Base-by-base conservation (phyloP, 495 filamentous ascomycete species). In the Penicillium angulare region DNA sequence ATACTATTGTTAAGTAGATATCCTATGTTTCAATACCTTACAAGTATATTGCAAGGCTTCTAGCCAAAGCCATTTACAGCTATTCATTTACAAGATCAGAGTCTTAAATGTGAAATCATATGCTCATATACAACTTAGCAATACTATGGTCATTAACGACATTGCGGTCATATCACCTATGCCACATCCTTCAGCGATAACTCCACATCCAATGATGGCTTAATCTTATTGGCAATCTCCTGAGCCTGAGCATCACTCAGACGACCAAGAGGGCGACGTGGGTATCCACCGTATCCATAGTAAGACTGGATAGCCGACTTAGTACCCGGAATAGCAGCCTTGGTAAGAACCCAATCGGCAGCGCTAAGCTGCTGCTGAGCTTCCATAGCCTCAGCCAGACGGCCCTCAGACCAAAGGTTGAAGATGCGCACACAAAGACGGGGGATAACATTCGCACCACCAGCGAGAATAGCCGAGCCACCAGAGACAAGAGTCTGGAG, bases 291-390 rank as follows among this genome's bases (percentile, higher is more conserved):
- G 63, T 95, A 95, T 31, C 90, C 89, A 64, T 83, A 92, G 64
- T 89, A 91, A 39, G 72, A 80, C 73, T 92, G 85, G 52, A 95
- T 87, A 17, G 88, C 89, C 56, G 79, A 77, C 77, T 95, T 95
- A 27, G 90, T 93, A 7, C 90, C 89, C 3, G 90, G 86, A 56
- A 95, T 90, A 33, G 88, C 87, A 5, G 87, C 75, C 76, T 92
- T 93, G 43, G 89, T 92, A 26, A 95, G 74, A 31, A 89, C 83
- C 90, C 90, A 95, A 58, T 95, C 90, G 21, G 86, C 87, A 63
- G 78, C 82, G 45, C 83, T 84, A 45, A 95, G 77, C 3, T 79
- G 65, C 60, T 84, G 81, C 65, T 95, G 90, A 31, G 87, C 73
- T 57, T 79, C 79, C 33, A 87, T 81, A 1, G 89, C 87, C 74